phyloP scores from a whole-genome alignment of 306 rosid species.

The Fragaria nilgerrensis region DNA sequence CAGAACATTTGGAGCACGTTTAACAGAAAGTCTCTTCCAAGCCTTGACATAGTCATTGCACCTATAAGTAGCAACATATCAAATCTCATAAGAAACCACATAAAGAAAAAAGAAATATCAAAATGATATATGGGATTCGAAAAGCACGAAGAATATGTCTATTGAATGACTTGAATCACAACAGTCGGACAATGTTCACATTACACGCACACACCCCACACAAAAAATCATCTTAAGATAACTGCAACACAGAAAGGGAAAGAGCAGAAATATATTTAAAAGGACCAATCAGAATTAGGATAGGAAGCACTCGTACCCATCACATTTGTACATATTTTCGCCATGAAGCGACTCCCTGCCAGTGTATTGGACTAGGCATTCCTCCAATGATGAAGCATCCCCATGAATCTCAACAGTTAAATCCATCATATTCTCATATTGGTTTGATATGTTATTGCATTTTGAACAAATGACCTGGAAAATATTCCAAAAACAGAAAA shows the following conservation, averaged over 20 bases:
- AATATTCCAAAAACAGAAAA: not conserved
- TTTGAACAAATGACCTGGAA: conserved; percentile 80
- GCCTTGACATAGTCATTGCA: conserved; percentile 98
- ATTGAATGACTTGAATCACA: not conserved
- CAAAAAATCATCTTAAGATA: not conserved
- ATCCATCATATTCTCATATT: conserved; percentile 96
- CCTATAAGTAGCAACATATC: conserved; percentile 47
- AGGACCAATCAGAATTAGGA: not conserved
- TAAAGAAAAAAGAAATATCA: not conserved
- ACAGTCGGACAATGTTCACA: not conserved
- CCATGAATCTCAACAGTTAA: conserved; percentile 98
- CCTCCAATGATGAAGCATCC: conserved; percentile 86
- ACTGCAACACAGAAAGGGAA: not conserved
- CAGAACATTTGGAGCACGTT: conserved; percentile 83
- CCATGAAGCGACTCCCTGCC: conserved; percentile 82
- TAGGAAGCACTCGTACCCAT: conserved; percentile 57
- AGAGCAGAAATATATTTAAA: not conserved
- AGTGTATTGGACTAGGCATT: conserved; percentile 93
- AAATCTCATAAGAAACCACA: conserved; percentile 16
- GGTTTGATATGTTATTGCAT: conserved; percentile 76
- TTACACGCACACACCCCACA: not conserved
- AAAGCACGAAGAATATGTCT: not conserved
- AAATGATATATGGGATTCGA: not conserved
- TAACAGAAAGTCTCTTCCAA: conserved; percentile 79
- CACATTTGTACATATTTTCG: conserved; percentile 95